phyloP scores from a whole-genome alignment of 192 early-diverging fungal genomes.

The Lobosporangium transversale region DNA sequence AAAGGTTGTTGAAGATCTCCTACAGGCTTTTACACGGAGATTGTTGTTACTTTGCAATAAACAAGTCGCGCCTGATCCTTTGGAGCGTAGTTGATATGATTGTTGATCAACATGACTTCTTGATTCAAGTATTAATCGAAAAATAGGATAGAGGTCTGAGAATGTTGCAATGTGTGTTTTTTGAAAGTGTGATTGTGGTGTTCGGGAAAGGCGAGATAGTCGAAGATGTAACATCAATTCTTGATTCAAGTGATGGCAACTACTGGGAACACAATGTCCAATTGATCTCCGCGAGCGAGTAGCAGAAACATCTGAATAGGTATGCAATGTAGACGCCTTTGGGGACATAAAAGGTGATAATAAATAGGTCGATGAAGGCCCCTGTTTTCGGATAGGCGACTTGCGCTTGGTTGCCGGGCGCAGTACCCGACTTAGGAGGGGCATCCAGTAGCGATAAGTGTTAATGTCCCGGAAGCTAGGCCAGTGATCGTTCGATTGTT shows the following conservation, averaged over 20 bases:
- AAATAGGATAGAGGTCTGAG: constrained; percentile 43
- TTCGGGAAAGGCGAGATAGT: neutral
- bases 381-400: constrained; percentile 33
- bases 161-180: constrained; percentile 15
- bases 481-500: neutral
- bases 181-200: neutral
- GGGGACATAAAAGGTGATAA: too few relatives aligned
- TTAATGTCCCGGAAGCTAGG: constrained; percentile 3
- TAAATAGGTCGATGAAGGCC: neutral
- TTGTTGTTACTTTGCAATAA: too few relatives aligned
- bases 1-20: too few relatives aligned
- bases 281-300: constrained; percentile 6
- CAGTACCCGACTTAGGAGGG: constrained; percentile 38
- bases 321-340: too few relatives aligned
- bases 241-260: neutral
- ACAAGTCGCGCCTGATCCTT: too few relatives aligned
- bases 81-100: too few relatives aligned
- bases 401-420: constrained; percentile 45
- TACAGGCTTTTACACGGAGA: too few relatives aligned
- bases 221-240: neutral
- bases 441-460: constrained; percentile 39
- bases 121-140: constrained; percentile 34
- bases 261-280: neutral
- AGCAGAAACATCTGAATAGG: neutral
- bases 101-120: too few relatives aligned